Evolutionary conservation across 306 rosid genomes (phyloP), one percentile per base, ranked within the genome.

Genomic region (Arachis hypogaea): DNA sequence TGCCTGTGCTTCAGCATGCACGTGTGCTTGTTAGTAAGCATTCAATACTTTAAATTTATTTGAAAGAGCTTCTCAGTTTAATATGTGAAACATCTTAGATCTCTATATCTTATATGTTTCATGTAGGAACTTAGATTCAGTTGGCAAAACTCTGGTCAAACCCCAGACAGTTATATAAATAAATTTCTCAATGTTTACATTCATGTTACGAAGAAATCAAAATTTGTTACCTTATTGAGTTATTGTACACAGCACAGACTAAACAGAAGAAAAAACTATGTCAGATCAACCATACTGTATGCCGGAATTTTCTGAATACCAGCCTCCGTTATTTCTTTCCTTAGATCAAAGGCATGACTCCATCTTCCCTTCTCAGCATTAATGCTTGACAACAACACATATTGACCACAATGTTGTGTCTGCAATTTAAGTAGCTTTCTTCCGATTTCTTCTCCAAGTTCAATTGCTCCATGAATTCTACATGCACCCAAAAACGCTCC

Each of bases 401-500:
- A 88, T 36, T 65, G 79, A 40, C 93, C 86, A 9, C 85, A 80
- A 16, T 85, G 80, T 29, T 60, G 78, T 14, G 87, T 80, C 75
- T 80, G 87, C 86, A 87, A 58, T 12, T 68, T 82, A 68, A 90
- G 81, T 72, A 85, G 77, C 73, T 29, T 74, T 51, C 80, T 80
- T 7, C 89, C 89, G 22, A 89, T 76, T 82, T 83, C 87, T 82
- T 86, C 89, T 63, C 84, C 96, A 16, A 89, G 84, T 75, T 86
- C 90, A 54, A 77, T 49, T n/a, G 87, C 83, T 79, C 93, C 97
- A 77, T 93, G 90, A 84, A 87, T 84, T 74, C 84, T 93, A 74
- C 95, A 90, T 18, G 95, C 90, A 66, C 95, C 89, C 57, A 88
- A 64, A 83, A 88, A 87, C 14, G 95, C 91, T 60, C 90, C 85